phyloP scores from a whole-genome alignment of 805 yeast species.

The Nakazawaea populi region DNA sequence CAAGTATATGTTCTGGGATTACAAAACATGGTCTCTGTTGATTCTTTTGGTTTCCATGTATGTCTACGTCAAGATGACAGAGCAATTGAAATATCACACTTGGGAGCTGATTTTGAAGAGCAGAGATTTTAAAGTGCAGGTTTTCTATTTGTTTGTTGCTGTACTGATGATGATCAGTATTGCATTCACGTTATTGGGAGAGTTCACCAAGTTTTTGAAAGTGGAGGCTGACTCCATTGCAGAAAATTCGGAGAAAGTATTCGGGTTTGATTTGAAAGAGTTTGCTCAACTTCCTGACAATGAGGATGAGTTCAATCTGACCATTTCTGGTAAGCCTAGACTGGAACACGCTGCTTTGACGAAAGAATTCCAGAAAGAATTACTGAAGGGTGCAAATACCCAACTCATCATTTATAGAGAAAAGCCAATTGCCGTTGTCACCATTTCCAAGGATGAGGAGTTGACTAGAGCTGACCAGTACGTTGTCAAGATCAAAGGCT shows the following conservation, averaged over 20 bases:
- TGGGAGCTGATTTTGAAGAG: slow-evolving; percentile 12
- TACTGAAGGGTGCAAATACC: slow-evolving; percentile 39
- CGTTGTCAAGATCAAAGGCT: slow-evolving; percentile 47
- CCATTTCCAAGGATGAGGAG: slow-evolving; percentile 30
- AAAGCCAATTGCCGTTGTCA: slow-evolving; percentile 63
- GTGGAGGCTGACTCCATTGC: slow-evolving; percentile 32
- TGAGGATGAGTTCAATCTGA: slow-evolving; percentile 10
- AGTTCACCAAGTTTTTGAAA: slow-evolving; percentile 44
- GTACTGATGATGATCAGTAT: slow-evolving; percentile 30
- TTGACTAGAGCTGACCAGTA: slow-evolving; percentile 34
- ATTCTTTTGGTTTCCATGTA: slow-evolving; percentile 17
- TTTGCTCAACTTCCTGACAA: slow-evolving; percentile 29
- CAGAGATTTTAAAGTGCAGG: slow-evolving; percentile 19
- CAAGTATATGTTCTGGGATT: slow-evolving; percentile 40
- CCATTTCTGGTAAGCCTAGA: slow-evolving; percentile 9
- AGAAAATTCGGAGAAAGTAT: slow-evolving; percentile 29
- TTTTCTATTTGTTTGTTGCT: slow-evolving; percentile 25
- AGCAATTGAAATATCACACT: slow-evolving; percentile 7
- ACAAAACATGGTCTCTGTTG: slow-evolving; percentile 27
- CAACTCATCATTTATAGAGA: slow-evolving; percentile 56
- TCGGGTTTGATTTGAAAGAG: slow-evolving; percentile 46
- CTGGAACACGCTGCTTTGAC: slow-evolving; percentile 14
- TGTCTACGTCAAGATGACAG: slow-evolving; percentile 14
- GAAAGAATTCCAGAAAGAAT: slow-evolving; percentile 17
- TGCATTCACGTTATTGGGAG: slow-evolving; percentile 32